Evolutionary conservation across 495 filamentous ascomycete species (phyloP).

Genomic region (Rusavskia elegans): DNA sequence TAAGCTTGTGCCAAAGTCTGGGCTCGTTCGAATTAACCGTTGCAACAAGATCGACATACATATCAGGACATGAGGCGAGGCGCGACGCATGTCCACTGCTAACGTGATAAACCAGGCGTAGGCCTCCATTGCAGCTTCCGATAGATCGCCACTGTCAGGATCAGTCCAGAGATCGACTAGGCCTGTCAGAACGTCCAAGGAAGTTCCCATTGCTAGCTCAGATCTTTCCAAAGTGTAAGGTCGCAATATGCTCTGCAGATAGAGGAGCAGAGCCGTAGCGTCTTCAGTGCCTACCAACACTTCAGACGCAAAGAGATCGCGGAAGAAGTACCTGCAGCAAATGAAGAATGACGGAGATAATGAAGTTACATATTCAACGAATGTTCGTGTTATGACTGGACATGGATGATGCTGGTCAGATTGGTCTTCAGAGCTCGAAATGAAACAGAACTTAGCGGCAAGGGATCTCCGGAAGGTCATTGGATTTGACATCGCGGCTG

Average conservation of each 20-base stretch:
- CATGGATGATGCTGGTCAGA: background rate
- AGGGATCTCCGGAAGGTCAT: conserved; percentile 25
- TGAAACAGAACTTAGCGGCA: conserved; percentile 9
- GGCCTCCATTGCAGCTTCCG: conserved; percentile 49
- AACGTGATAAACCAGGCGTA: conserved; percentile 63
- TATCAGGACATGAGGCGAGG: conserved; percentile 52
- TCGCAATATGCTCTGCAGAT: conserved; percentile 45
- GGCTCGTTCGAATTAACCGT: conserved; percentile 44
- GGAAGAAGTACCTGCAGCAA: conserved; percentile 33
- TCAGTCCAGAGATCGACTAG: conserved; percentile 49
- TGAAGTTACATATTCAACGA: conserved; percentile 41
- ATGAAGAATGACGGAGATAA: conserved; percentile 46
- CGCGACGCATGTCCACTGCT: conserved; percentile 41
- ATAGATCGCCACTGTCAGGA: conserved; percentile 34
- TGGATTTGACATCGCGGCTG: conserved; percentile 26
- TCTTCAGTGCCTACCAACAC: conserved; percentile 19
- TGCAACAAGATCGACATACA: conserved; percentile 50
- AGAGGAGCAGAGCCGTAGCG: conserved; percentile 30
- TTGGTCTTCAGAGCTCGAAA: background rate
- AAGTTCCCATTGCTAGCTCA: conserved; percentile 55
- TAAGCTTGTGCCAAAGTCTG: conserved; percentile 36
- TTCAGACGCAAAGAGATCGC: conserved; percentile 23
- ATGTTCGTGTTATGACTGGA: conserved; percentile 9
- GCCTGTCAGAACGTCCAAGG: conserved; percentile 52
- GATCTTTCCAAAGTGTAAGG: conserved; percentile 52